Conservation (phyloP, 768 basidiomycete species). For the Kwoniella botswanensis region DNA sequence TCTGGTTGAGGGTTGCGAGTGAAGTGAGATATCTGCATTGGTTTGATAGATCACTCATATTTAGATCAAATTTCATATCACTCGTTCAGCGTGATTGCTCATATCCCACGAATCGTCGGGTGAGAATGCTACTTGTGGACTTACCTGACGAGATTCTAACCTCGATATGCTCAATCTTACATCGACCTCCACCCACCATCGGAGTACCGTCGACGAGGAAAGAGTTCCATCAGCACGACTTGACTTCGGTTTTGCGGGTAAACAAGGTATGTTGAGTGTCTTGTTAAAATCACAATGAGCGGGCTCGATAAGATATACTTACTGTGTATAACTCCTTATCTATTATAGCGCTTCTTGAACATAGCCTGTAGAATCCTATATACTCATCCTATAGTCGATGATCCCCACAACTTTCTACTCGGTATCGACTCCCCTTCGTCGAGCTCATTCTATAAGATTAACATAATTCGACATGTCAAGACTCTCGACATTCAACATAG, state of each 20-base stretch:
- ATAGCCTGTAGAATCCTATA: neutral
- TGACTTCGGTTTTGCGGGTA: slow-evolving; percentile 2
- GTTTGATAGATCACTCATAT: too few relatives aligned
- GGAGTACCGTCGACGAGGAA: neutral
- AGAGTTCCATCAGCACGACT: slow-evolving; percentile 1
- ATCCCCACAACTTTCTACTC: neutral
- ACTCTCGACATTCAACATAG: neutral
- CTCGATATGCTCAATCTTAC: neutral
- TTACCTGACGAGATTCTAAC: neutral
- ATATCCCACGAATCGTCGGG: too few relatives aligned
- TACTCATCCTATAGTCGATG: neutral
- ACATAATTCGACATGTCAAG: neutral
- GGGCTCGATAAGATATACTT: too few relatives aligned
- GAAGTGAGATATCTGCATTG: too few relatives aligned
- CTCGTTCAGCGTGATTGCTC: too few relatives aligned
- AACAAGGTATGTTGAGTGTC: slow-evolving; percentile 8
- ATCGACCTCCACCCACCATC: neutral
- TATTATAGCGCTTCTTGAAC: slow-evolving; percentile 1
- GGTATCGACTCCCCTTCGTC: neutral
- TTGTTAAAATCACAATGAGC: neutral
- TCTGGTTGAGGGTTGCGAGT: neutral
- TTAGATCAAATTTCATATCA: neutral
- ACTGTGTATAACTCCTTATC: neutral
- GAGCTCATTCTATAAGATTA: neutral
- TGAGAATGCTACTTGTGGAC: neutral